These are phyloP conservation scores for Fraxinus cuspidata DNA, from an alignment of 257 asterid genomes.

Conservation along the genomic window DNA sequence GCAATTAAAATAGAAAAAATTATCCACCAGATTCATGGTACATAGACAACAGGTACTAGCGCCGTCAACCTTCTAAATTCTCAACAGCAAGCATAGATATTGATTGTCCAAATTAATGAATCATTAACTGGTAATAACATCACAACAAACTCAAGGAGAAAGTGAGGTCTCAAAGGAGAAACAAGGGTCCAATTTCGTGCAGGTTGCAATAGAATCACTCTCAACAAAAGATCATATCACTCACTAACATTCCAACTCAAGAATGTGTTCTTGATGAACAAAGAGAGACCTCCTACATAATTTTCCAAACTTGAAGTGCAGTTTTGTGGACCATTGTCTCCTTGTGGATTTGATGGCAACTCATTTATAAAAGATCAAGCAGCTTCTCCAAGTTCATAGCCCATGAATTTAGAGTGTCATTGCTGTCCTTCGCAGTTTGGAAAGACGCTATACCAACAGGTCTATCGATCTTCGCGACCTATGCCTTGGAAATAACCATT, in stretches of 20 bases:
- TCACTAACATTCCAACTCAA: neutral
- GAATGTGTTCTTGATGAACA: neutral
- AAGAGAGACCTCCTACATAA: neutral
- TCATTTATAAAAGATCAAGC: conserved; percentile 94
- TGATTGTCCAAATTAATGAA: too few species aligned
- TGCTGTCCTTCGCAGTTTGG: conserved; percentile 79
- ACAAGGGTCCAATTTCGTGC: conserved; percentile 3
- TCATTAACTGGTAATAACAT: neutral
- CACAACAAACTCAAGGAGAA: neutral
- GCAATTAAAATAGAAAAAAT: conserved; percentile 1
- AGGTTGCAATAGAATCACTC: neutral
- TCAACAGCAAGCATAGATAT: neutral
- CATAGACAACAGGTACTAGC: neutral
- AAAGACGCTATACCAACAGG: conserved; percentile 78
- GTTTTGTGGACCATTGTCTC: conserved; percentile 96
- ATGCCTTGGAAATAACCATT: conserved; percentile 90
- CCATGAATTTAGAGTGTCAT: conserved; percentile 85
- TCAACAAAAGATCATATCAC: neutral
- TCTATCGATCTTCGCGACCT: conserved; percentile 85
- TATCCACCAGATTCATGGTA: neutral
- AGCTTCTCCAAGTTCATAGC: conserved; percentile 84
- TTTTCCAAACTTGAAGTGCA: conserved; percentile 57
- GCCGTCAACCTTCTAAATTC: neutral
- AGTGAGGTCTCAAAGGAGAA: neutral
- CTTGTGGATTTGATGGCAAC: conserved; percentile 99